These are phyloP conservation scores for Sisymbrium irio DNA, from an alignment of 345 rosid species.

Conservation along the genomic window DNA sequence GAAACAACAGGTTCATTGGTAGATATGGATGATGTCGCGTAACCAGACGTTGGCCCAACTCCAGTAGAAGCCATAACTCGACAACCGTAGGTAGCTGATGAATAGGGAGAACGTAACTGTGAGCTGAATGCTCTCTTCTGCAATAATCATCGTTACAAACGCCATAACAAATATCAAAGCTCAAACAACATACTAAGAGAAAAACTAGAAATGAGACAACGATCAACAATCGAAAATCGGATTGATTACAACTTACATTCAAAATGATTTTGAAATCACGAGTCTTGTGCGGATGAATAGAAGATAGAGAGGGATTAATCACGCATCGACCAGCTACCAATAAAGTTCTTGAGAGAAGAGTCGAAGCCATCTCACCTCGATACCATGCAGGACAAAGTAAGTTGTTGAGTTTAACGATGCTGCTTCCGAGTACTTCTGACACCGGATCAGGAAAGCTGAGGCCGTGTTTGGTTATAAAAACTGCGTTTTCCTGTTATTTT, in stretches of 20 bases:
- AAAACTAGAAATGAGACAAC: not conserved
- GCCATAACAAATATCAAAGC: not conserved
- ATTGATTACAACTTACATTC: conserved; percentile 38
- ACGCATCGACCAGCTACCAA: conserved; percentile 37
- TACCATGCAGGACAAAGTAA: not conserved
- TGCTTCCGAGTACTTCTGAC: too few relatives aligned
- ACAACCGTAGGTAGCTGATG: conserved; percentile 30
- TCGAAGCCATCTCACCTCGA: conserved; percentile 42
- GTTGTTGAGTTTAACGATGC: not conserved
- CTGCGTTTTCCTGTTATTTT: not conserved
- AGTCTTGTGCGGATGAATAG: conserved; percentile 25
- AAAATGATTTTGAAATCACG: conserved; percentile 33
- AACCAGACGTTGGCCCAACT: conserved; percentile 37
- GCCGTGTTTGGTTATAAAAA: not conserved
- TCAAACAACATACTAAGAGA: too few relatives aligned
- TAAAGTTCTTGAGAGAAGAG: conserved; percentile 39
- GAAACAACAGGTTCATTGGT: conserved; percentile 75
- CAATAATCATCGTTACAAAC: conserved; percentile 7
- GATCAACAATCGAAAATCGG: not conserved
- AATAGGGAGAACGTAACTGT: conserved; percentile 21
- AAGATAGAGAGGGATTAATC: conserved; percentile 32
- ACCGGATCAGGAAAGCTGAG: too few relatives aligned
- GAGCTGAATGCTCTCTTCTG: conserved; percentile 48
- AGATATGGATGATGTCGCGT: conserved; percentile 49
- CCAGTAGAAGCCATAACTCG: conserved; percentile 54